Conservation (phyloP, 768 basidiomycete genomes). For the Phylloporus sp. region DNA sequence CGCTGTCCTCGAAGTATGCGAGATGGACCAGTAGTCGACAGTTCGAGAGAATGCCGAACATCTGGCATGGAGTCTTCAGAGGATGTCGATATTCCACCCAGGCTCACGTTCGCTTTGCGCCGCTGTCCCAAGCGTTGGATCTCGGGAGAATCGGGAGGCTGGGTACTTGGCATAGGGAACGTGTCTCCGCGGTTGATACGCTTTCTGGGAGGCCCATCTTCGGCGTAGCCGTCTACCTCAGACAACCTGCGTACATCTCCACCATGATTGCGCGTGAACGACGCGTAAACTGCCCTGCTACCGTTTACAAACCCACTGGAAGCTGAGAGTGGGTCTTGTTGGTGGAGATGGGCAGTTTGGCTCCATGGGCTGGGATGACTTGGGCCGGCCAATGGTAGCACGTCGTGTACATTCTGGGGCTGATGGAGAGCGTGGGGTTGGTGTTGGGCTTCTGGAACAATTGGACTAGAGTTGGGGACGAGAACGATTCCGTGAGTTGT, state of each 20-base stretch:
- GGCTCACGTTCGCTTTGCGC: constrained; percentile 35
- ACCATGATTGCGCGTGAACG: constrained; percentile 42
- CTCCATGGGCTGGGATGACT: constrained; percentile 36
- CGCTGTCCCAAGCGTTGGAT: constrained; percentile 51
- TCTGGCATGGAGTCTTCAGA: constrained; percentile 70
- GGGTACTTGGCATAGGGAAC: constrained; percentile 18
- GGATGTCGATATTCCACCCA: constrained; percentile 50
- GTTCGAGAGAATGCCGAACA: constrained; percentile 36
- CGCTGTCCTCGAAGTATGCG: constrained; percentile 53
- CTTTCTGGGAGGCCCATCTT: constrained; percentile 70
- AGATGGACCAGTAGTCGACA: constrained; percentile 38
- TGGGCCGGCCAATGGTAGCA: constrained; percentile 39
- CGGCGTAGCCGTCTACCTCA: constrained; percentile 37
- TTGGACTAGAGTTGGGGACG: constrained; percentile 75
- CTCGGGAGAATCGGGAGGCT: constrained; percentile 53
- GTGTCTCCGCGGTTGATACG: constrained; percentile 54
- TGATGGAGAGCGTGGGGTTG: constrained; percentile 39
- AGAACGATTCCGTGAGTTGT: constrained; percentile 52
- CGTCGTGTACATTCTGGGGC: constrained; percentile 39
- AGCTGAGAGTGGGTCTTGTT: constrained; percentile 52
- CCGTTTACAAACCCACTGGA: constrained; percentile 55
- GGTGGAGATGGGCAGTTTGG: constrained; percentile 31
- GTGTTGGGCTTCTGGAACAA: constrained; percentile 37
- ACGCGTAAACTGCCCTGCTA: constrained; percentile 45
- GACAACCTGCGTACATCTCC: constrained; percentile 37